A percentile compares a stretch with the other conserved stretches of the same genome.
phyloP scores from a whole-genome alignment of 192 early-diverging fungal genomes.

The Coemansia biformis region DNA sequence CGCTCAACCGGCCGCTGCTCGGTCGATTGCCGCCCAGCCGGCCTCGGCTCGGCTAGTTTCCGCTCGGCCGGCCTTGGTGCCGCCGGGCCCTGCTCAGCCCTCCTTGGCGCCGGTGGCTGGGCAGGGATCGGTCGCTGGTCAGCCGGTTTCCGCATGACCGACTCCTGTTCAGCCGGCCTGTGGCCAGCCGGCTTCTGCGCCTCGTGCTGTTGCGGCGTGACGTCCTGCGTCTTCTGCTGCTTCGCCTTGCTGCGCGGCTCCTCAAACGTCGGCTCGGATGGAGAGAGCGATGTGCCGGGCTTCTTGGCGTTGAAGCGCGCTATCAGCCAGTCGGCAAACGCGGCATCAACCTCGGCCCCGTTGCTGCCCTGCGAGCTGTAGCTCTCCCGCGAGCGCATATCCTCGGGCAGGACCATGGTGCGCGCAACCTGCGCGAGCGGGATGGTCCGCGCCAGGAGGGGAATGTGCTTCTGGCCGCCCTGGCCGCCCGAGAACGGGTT shows the following conservation, averaged over 20 bases:
- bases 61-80: no score
- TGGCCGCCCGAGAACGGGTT: conserved; percentile 39
- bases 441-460: conserved; percentile 37
- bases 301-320: conserved; percentile 39
- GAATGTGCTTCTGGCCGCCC: conserved; percentile 26
- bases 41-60: no score
- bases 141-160: no score
- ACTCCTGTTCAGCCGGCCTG: no score
- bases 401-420: conserved; percentile 38
- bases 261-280: conserved; percentile 17
- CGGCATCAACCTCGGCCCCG: conserved; percentile 25
- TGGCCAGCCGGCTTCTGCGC: no score
- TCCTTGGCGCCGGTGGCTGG: no score
- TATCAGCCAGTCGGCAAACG: conserved; percentile 48
- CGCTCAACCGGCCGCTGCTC: background rate
- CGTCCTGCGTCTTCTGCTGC: no score
- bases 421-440: conserved; percentile 39
- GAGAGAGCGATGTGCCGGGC: conserved; percentile 17
- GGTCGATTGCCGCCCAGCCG: background rate
- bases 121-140: no score
- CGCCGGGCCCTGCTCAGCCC: no score
- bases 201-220: no score
- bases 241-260: conserved; percentile 5
- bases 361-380: conserved; percentile 32
- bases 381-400: conserved; percentile 41